Percentiles rank a stretch among this genome's conserved stretches.
phyloP scores from a whole-genome alignment of 1,139 yeast genomes.

The Pichia sp. region DNA sequence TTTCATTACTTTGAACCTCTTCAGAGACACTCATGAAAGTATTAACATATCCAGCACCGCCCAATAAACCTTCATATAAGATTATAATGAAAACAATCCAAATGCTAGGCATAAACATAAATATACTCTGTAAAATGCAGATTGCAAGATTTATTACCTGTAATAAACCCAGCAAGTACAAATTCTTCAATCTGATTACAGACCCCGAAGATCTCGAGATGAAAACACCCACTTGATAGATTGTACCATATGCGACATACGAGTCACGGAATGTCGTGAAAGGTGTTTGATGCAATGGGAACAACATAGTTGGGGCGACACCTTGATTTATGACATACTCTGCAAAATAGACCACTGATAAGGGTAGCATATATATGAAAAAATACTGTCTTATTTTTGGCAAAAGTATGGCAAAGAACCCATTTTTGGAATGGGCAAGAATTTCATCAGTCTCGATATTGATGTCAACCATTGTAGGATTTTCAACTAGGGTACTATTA shows the following conservation, averaged over 20 bases:
- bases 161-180: slow-evolving; percentile 60
- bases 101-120: slow-evolving; percentile 56
- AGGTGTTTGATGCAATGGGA: slow-evolving; percentile 68
- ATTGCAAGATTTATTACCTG: slow-evolving; percentile 65
- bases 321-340: slow-evolving; percentile 93
- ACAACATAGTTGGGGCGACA: slow-evolving; percentile 78
- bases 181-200: slow-evolving; percentile 51
- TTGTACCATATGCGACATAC: slow-evolving; percentile 88
- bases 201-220: slow-evolving; percentile 80
- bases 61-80: slow-evolving; percentile 83
- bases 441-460: not conserved
- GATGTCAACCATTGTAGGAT: not conserved
- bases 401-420: not conserved
- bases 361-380: slow-evolving; percentile 75
- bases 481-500: not conserved
- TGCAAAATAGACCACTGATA: slow-evolving; percentile 74
- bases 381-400: slow-evolving; percentile 47
- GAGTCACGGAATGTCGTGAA: slow-evolving; percentile 74
- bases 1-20: slow-evolving; percentile 44
- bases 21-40: slow-evolving; percentile 79
- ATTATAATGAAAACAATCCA: slow-evolving; percentile 60
- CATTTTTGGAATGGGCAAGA: not conserved
- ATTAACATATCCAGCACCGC: slow-evolving; percentile 87
- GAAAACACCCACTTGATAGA: slow-evolving; percentile 90
- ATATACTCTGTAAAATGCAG: slow-evolving; percentile 61